A percentile compares a stretch with the other conserved stretches of the same genome.
Evolutionary conservation across 208 protist species (phyloP).

Genomic region (Trypanosoma rangeli): DNA sequence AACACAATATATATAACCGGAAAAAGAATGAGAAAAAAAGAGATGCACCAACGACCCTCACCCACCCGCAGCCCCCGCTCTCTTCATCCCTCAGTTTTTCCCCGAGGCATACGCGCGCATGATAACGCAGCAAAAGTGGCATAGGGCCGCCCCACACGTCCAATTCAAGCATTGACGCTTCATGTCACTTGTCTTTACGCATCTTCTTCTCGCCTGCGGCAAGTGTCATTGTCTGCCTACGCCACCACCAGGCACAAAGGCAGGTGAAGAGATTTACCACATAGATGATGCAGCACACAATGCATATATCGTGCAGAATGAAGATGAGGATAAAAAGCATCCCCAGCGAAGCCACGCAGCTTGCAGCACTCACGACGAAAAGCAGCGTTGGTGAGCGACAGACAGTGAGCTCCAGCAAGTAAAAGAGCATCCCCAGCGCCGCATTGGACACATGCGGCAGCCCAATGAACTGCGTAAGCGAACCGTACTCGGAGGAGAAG

Average conservation of each 20-base stretch:
- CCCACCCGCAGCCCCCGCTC: background rate
- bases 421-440: constrained; percentile 58
- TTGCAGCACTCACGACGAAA: constrained; percentile 38
- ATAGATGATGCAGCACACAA: constrained; percentile 76
- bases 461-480: constrained; percentile 50
- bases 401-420: constrained; percentile 43
- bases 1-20: background rate
- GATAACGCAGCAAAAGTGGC: too few relatives aligned
- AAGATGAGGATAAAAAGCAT: constrained; percentile 54
- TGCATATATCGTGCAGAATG: constrained; percentile 60
- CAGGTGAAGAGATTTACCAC: constrained; percentile 62
- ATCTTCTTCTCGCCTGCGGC: background rate
- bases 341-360: constrained; percentile 38
- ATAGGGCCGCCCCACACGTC: too few relatives aligned
- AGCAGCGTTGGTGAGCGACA: constrained; percentile 40
- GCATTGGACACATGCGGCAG: constrained; percentile 70
- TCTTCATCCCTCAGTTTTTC: too few relatives aligned
- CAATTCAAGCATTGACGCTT: too few relatives aligned
- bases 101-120: too few relatives aligned
- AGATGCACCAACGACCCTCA: background rate
- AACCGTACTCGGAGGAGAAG: constrained; percentile 71
- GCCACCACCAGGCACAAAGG: constrained; percentile 43
- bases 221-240: constrained; percentile 11
- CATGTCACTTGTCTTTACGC: background rate
- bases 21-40: constrained; percentile 7